Base-by-base conservation (phyloP, 2,329 filamentous ascomycete genomes). In the Penicillium janthinellum region DNA sequence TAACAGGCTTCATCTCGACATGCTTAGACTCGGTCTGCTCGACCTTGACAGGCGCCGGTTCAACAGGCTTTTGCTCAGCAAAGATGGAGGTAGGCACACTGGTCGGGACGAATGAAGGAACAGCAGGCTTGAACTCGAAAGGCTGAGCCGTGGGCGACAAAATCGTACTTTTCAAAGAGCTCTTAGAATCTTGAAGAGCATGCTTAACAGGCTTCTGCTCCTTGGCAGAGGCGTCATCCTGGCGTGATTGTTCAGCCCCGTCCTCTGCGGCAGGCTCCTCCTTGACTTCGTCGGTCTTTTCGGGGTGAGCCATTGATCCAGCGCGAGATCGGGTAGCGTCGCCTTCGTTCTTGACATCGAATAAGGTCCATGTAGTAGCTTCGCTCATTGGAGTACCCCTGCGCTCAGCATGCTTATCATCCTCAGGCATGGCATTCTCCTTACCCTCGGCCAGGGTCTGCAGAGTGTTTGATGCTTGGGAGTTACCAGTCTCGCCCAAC, bases 71-170 rank as follows among this genome's bases (percentile, higher is more conserved):
- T 20, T 51, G 45, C n/a, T 64, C 58, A 11, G 55, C 60, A 54
- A 63, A 63, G 53, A 28, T 63, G 7, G 62, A 58, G 10, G 67
- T 57, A 17, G 62, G 28, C 2, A 65, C 59, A 7, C 53, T 44
- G 28, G 63, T 60, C 15, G 71, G 68, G 31, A 71, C 63, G 56
- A 75, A 72, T 49, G 71, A 65, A 42, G 70, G 59, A 54, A 73
- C 69, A 53, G 68, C 68, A 60, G 75, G 69, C 59, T 77, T 74
- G 67, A 79, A 82, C 57, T 83, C 83, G 71, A 95, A 96, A 0
- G 89, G 83, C 67, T 85, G 86, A 0, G 90, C 90, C 15, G 86
- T 83, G 4, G 90, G 88, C 38, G 90, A 93, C 25, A 93, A 79
- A 4, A 86, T 86, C 65, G 83, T 83, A 65, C 81, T 81, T 70